These are phyloP conservation scores for Aphanomyces cochlioides DNA, from an alignment of 352 stramenopile genomes.

Conservation along the genomic window DNA sequence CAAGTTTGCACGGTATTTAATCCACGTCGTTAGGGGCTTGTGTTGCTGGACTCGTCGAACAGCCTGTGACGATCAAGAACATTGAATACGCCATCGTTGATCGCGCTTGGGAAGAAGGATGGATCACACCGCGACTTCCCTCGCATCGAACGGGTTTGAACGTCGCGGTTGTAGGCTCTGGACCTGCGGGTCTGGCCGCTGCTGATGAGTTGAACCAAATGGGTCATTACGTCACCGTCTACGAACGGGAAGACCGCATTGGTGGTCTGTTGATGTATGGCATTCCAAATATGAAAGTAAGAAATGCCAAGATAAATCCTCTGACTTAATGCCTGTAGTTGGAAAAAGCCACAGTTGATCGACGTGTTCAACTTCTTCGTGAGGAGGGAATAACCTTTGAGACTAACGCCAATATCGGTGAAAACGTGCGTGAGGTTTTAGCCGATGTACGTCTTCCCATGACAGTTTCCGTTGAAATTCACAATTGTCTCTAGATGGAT, in stretches of 20 bases:
- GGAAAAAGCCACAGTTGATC: conserved; percentile 95
- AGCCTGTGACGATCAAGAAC: conserved; percentile 98
- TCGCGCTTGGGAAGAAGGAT: conserved; percentile 92
- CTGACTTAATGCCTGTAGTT: conserved; percentile 40
- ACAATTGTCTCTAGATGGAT: conserved; percentile 67
- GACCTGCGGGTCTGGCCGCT: conserved; percentile 87
- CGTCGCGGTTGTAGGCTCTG: conserved; percentile 94
- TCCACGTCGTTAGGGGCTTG: conserved; percentile 51
- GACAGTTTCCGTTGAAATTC: conserved; percentile 40
- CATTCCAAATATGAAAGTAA: conserved; percentile 97
- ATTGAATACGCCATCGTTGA: conserved; percentile 99
- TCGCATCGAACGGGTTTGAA: conserved; percentile 90
- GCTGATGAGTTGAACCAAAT: conserved; percentile 98
- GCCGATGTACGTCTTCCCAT: conserved; percentile 8
- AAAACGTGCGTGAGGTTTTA: conserved; percentile 60
- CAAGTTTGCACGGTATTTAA: no score
- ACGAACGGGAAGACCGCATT: conserved; percentile 94
- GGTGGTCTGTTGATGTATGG: conserved; percentile 97
- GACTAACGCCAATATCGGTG: conserved; percentile 91
- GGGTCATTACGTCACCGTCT: conserved; percentile 96
- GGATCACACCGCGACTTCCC: conserved; percentile 92
- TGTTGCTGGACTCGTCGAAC: conserved; percentile 93
- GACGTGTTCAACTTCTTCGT: conserved; percentile 90
- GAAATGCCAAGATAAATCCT: background rate
- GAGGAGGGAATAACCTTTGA: conserved; percentile 98